Percentiles rank a stretch among this genome's conserved stretches.
Conservation (phyloP, 1,284 basidiomycete species). For the Meripilus lineatus region DNA sequence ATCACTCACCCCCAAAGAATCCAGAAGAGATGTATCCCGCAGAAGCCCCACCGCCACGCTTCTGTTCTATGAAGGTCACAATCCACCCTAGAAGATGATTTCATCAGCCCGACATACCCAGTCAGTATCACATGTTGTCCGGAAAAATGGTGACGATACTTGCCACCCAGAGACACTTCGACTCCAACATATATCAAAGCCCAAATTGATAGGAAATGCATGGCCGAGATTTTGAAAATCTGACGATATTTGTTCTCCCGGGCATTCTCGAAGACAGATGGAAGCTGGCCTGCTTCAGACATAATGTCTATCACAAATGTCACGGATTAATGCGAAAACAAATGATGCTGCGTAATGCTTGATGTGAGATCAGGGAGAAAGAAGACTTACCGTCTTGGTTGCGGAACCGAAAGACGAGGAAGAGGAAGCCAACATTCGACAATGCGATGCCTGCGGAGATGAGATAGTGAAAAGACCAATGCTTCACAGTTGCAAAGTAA, state of each 20-base stretch:
- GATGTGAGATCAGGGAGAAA: slow-evolving; percentile 1
- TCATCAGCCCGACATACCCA: neutral
- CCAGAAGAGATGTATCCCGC: slow-evolving; percentile 35
- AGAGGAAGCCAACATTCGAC: slow-evolving; percentile 39
- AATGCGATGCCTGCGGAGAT: slow-evolving; percentile 53
- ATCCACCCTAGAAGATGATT: slow-evolving; percentile 45
- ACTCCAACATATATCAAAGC: slow-evolving; percentile 65
- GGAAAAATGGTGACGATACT: slow-evolving; percentile 24
- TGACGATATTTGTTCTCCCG: slow-evolving; percentile 47
- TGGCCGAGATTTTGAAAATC: slow-evolving; percentile 47
- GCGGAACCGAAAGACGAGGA: slow-evolving; percentile 46
- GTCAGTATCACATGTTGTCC: no score
- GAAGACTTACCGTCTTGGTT: slow-evolving; percentile 40
- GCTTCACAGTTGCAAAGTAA: slow-evolving; percentile 48
- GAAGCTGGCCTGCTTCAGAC: slow-evolving; percentile 34
- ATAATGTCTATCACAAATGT: slow-evolving; percentile 18
- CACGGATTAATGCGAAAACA: no score
- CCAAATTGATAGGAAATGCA: slow-evolving; percentile 58
- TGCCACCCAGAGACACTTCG: slow-evolving; percentile 64
- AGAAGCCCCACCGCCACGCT: slow-evolving; percentile 27
- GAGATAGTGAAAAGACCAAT: slow-evolving; percentile 60
- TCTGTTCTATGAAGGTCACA: slow-evolving; percentile 46
- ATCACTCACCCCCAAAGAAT: slow-evolving; percentile 29
- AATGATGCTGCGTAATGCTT: no score
- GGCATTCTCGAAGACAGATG: slow-evolving; percentile 29